These are phyloP conservation scores for Claviceps pazoutovae DNA, from an alignment of 2,329 filamentous ascomycete species.

Conservation along the genomic window DNA sequence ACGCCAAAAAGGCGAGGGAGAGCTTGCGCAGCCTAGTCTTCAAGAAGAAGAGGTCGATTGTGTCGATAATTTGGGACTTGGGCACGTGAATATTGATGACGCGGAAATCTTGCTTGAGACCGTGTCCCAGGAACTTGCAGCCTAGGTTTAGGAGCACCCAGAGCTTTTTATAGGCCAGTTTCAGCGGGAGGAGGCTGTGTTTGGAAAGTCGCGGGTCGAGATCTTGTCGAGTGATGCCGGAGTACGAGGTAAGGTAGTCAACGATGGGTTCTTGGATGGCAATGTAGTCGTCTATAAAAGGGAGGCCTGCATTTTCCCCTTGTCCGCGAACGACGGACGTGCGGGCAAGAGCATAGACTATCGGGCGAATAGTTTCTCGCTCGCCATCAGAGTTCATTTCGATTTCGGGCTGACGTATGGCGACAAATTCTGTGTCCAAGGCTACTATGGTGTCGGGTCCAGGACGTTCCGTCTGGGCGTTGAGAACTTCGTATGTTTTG, in stretches of 20 bases:
- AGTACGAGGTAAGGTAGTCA: constrained; percentile 90
- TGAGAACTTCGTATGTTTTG: constrained; percentile 47
- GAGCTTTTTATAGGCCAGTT: constrained; percentile 92
- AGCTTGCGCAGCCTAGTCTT: constrained; percentile 71
- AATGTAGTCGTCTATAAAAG: constrained; percentile 97
- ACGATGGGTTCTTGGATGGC: constrained; percentile 80
- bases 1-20: constrained; percentile 80
- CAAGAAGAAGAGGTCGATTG: constrained; percentile 81
- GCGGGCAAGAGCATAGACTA: constrained; percentile 80
- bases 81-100: constrained; percentile 97
- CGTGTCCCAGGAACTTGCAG: constrained; percentile 87
- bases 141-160: constrained; percentile 94
- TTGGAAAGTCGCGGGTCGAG: constrained; percentile 64
- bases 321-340: constrained; percentile 78
- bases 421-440: constrained; percentile 92
- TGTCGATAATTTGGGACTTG: constrained; percentile 81
- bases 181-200: constrained; percentile 76
- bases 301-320: constrained; percentile 63
- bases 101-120: constrained; percentile 87
- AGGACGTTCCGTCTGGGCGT: constrained; percentile 48
- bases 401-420: constrained; percentile 82
- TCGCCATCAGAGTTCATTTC: constrained; percentile 92
- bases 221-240: constrained; percentile 76
- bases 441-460: constrained; percentile 64
- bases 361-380: constrained; percentile 80